Conservation (phyloP, 306 rosid species). For the Cicer chorassanicum region DNA sequence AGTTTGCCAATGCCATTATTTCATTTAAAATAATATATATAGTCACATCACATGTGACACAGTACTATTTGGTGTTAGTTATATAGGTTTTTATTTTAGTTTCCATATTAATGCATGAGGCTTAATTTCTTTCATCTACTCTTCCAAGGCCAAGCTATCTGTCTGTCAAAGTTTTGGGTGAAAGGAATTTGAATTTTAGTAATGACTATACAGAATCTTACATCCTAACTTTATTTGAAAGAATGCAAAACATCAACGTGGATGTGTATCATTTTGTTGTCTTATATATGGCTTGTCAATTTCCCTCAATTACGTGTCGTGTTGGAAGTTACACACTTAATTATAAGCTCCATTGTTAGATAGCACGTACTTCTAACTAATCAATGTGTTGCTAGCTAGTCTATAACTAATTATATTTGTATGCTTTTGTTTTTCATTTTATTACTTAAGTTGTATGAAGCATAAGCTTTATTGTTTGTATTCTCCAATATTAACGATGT, state of each 20-base stretch:
- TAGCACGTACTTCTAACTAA: constrained; percentile 27
- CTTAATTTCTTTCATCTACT: constrained; percentile 61
- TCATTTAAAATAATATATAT: constrained; percentile 35
- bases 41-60: background rate
- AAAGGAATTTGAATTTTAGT: constrained; percentile 36
- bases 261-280: constrained; percentile 33
- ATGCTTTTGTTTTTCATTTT: background rate
- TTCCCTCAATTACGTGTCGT: constrained; percentile 56
- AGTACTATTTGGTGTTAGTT: constrained; percentile 25
- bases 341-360: constrained; percentile 44
- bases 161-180: constrained; percentile 53
- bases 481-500: too few relatives aligned
- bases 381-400: constrained; percentile 34
- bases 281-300: constrained; percentile 28
- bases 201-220: constrained; percentile 32
- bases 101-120: constrained; percentile 36
- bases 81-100: constrained; percentile 50
- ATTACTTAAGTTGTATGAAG: background rate
- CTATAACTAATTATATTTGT: background rate
- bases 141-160: constrained; percentile 78
- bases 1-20: constrained; percentile 5
- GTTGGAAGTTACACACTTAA: constrained; percentile 44
- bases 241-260: constrained; percentile 34
- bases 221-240: constrained; percentile 46
- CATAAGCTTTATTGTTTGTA: background rate